Conservation (phyloP, 2,329 filamentous ascomycete genomes). For the Colletotrichum aenigma region DNA sequence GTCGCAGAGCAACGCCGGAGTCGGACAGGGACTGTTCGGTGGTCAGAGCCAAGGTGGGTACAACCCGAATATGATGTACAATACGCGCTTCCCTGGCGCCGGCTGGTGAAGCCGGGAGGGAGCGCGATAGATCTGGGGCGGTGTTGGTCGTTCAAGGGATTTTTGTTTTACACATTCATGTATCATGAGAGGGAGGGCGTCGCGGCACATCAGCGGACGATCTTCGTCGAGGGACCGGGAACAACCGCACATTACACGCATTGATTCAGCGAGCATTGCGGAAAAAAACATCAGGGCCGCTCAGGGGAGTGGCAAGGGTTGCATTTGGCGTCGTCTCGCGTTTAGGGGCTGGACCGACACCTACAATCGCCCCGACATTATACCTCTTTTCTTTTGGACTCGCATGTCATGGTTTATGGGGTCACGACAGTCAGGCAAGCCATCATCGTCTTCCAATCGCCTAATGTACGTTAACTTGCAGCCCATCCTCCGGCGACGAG, state of each 20-base stretch:
- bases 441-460: conserved; percentile 71
- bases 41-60: conserved; percentile 95
- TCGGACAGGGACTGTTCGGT: conserved; percentile 88
- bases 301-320: conserved; percentile 33
- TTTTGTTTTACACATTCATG: conserved; percentile 22
- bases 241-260: conserved; percentile 18
- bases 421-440: conserved; percentile 62
- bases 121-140: conserved; percentile 9
- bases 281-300: conserved; percentile 18
- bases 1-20: conserved; percentile 80
- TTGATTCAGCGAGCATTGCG: conserved; percentile 50
- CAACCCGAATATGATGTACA: conserved; percentile 85
- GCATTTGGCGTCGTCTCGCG: conserved; percentile 22
- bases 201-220: conserved; percentile 14
- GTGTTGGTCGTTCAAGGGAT: conserved; percentile 10
- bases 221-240: conserved; percentile 6
- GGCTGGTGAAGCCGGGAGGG: conserved; percentile 22
- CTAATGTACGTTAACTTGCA: conserved; percentile 70
- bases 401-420: conserved; percentile 39
- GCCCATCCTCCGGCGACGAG: conserved; percentile 29
- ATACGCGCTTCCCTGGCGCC: conserved; percentile 29
- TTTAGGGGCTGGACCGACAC: conserved; percentile 23
- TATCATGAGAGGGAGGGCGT: conserved; percentile 21
- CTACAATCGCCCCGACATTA: conserved; percentile 24
- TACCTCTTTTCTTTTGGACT: conserved; percentile 18